A percentile compares a stretch with the other conserved stretches of the same genome.
Conservation (phyloP, 768 basidiomycete species). For the Kwoniella dejecticola region DNA sequence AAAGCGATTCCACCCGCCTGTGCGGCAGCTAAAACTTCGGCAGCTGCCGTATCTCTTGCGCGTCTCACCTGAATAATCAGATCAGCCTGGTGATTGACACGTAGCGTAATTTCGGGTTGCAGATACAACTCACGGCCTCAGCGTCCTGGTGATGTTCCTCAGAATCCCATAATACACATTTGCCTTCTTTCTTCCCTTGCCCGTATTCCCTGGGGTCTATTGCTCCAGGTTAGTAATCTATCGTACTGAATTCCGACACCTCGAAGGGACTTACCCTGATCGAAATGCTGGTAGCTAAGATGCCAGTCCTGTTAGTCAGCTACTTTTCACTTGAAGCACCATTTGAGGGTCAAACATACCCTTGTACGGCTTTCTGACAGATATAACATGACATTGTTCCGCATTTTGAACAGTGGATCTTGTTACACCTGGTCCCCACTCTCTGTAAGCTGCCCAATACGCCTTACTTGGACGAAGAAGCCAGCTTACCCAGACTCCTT, state of each 20-base stretch:
- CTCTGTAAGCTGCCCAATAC: no score
- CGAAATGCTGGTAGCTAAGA: conserved; percentile 48
- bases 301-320: background rate
- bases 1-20: no score
- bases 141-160: conserved; percentile 21
- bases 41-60: no score
- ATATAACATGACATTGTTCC: conserved; percentile 76
- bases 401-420: conserved; percentile 70
- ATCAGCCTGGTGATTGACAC: background rate
- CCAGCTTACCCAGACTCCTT: conserved; percentile 45
- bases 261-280: conserved; percentile 47
- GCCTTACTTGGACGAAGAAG: background rate
- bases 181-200: conserved; percentile 7
- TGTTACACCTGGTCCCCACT: conserved; percentile 84
- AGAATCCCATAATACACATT: conserved; percentile 47
- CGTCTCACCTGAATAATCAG: conserved; percentile 18
- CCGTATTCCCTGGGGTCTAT: no score
- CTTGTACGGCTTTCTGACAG: conserved; percentile 68
- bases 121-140: conserved; percentile 26
- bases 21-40: no score
- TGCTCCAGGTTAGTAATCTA: no score
- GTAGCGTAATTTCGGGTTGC: background rate
- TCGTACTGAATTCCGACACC: no score
- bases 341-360: conserved; percentile 16
- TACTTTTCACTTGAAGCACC: no score